These are phyloP conservation scores for Taxillus chinensis DNA, from an alignment of 164 flowering plant species.

Conservation along the genomic window DNA sequence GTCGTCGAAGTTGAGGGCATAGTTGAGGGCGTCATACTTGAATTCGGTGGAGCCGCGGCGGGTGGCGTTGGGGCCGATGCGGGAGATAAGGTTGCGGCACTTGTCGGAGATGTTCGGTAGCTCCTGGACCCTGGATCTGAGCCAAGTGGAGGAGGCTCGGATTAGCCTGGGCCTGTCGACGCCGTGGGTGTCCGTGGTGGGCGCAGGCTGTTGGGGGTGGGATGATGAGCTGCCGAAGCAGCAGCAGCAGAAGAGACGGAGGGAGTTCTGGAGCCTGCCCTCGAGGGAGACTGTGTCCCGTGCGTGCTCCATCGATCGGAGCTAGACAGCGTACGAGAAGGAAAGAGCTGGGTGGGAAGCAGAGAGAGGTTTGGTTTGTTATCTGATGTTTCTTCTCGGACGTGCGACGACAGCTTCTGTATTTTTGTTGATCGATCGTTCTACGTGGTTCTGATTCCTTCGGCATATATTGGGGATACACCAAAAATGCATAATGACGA, in stretches of 20 bases:
- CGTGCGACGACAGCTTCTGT: too few species aligned
- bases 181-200: too few species aligned
- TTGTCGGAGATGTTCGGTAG: neutral
- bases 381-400: too few species aligned
- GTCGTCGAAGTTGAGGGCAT: neutral
- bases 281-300: neutral
- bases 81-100: neutral
- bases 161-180: neutral
- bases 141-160: neutral
- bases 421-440: too few species aligned
- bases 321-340: neutral
- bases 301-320: too few species aligned
- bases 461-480: too few species aligned
- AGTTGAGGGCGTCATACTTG: neutral
- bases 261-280: neutral
- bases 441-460: too few species aligned
- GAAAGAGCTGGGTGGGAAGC: neutral
- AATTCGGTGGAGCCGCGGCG: neutral
- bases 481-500: too few species aligned
- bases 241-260: neutral
- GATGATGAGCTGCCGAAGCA: neutral
- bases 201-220: neutral
- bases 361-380: neutral
- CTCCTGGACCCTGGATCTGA: neutral
- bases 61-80: neutral